Evolutionary conservation across 805 yeast species (phyloP).

Genomic region (Metschnikowia cubensis): DNA sequence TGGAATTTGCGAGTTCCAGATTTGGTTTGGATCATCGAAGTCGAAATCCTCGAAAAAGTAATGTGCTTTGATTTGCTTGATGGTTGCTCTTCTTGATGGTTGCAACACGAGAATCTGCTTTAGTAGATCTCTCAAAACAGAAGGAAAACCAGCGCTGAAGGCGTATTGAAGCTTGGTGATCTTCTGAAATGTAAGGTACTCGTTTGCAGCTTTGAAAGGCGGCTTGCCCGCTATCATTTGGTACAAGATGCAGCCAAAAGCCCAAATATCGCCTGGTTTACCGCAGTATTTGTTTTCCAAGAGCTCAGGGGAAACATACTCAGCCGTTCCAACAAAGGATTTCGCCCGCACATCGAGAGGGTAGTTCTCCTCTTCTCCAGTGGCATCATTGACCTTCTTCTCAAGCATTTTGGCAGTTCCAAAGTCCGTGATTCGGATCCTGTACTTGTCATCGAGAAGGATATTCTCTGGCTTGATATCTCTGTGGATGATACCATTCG

Average conservation of each 20-base stretch:
- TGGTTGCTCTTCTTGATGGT: constrained; percentile 60
- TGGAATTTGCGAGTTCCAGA: constrained; percentile 71
- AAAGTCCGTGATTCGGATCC: constrained; percentile 73
- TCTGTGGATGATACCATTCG: constrained; percentile 72
- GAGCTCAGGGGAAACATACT: constrained; percentile 78
- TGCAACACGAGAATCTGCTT: constrained; percentile 63
- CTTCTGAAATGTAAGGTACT: constrained; percentile 76
- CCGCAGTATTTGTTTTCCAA: constrained; percentile 68
- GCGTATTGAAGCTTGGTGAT: constrained; percentile 78
- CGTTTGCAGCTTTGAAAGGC: constrained; percentile 81
- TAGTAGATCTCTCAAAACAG: constrained; percentile 59
- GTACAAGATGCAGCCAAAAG: constrained; percentile 55
- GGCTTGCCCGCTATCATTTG: constrained; percentile 68
- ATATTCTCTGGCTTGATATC: constrained; percentile 85
- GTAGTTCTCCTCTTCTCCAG: constrained; percentile 41
- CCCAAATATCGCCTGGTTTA: constrained; percentile 59
- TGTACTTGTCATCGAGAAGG: constrained; percentile 54
- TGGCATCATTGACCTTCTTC: constrained; percentile 35
- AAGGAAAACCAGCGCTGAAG: constrained; percentile 58
- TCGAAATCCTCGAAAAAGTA: constrained; percentile 66
- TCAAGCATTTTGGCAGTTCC: constrained; percentile 78
- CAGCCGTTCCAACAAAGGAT: constrained; percentile 85
- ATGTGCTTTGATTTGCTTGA: constrained; percentile 58
- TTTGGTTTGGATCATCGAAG: constrained; percentile 59
- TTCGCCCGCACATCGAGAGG: constrained; percentile 68